These are phyloP conservation scores for Leccinellum albellum DNA, from an alignment of 768 basidiomycete genomes.

Conservation along the genomic window DNA sequence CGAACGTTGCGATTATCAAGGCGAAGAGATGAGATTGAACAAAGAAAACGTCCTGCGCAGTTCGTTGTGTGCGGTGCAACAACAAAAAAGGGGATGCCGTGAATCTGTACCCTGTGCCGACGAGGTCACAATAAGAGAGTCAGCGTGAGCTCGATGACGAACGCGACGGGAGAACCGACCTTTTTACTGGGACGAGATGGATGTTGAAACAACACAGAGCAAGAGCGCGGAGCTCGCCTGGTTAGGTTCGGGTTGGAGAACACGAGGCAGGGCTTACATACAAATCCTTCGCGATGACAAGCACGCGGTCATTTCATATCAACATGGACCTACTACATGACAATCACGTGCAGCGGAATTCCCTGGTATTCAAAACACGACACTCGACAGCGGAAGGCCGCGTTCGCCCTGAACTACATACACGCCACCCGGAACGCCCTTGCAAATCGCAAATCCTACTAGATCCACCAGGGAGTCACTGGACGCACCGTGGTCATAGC, in stretches of 20 bases:
- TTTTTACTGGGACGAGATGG: conserved; percentile 20
- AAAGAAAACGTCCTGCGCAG: conserved; percentile 28
- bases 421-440: not conserved
- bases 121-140: not conserved
- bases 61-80: conserved; percentile 16
- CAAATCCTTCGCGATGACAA: not conserved
- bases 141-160: not conserved
- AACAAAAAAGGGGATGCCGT: not conserved
- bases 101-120: conserved; percentile 1
- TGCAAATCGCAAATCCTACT: not conserved
- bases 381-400: too few species aligned
- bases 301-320: not conserved
- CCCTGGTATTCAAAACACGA: too few species aligned
- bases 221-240: conserved; percentile 21
- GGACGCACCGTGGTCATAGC: not conserved
- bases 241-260: conserved; percentile 24
- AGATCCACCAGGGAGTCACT: not conserved
- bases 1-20: conserved; percentile 23
- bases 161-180: conserved; percentile 15
- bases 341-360: conserved; percentile 22
- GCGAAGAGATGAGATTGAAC: conserved; percentile 19
- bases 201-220: conserved; percentile 22
- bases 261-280: conserved; percentile 34
- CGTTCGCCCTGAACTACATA: too few species aligned
- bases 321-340: conserved; percentile 13